Percentiles rank a stretch among this genome's conserved stretches.
phyloP scores from a whole-genome alignment of 768 basidiomycete species.

The Trametes cingulata region DNA sequence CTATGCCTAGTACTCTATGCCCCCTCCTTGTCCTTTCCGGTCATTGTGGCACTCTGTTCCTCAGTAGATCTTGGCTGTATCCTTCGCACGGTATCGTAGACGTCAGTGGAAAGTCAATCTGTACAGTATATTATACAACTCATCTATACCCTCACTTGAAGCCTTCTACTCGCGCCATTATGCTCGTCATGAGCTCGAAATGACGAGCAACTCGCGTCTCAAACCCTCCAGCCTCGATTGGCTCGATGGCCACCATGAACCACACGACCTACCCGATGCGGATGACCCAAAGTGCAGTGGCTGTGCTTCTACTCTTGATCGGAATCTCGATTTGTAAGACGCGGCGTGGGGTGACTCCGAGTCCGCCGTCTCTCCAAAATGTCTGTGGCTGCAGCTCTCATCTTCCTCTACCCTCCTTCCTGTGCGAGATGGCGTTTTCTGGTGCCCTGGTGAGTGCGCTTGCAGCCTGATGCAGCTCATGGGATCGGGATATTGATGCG shows the following conservation, averaged over 20 bases:
- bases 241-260: not conserved
- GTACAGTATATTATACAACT: not conserved
- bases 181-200: not conserved
- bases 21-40: too few species aligned
- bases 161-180: not conserved
- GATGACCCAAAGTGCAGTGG: not conserved
- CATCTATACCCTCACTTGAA: not conserved
- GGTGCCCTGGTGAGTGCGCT: constrained; percentile 68
- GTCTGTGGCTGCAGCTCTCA: not conserved
- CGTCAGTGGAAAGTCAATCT: not conserved
- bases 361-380: constrained; percentile 5
- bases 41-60: too few species aligned
- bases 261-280: constrained; percentile 4
- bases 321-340: constrained; percentile 22
- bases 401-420: not conserved
- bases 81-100: too few species aligned
- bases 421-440: constrained; percentile 72
- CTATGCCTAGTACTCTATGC: not conserved
- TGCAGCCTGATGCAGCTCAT: not conserved
- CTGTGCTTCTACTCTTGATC: constrained; percentile 15
- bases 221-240: not conserved
- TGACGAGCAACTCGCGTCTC: not conserved
- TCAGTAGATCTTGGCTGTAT: too few species aligned
- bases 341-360: constrained; percentile 8
- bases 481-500: not conserved